phyloP scores from a whole-genome alignment of 768 basidiomycete genomes.

The Calocybe gangraenosa region DNA sequence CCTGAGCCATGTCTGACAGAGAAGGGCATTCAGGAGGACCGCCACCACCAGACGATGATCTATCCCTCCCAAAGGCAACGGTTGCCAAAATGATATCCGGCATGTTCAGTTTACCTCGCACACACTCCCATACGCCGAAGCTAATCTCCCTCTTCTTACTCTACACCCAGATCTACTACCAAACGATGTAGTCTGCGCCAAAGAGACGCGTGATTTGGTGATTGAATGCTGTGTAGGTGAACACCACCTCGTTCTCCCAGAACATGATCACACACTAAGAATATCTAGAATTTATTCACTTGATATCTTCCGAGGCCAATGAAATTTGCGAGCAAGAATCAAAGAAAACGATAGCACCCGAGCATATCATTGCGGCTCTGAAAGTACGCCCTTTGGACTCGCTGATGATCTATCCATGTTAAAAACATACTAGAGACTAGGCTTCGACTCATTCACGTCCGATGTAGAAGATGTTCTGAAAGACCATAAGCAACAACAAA shows the following conservation, averaged over 20 bases:
- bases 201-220: slow-evolving; percentile 95
- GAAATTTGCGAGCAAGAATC: slow-evolving; percentile 97
- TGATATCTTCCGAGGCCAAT: slow-evolving; percentile 96
- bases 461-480: slow-evolving; percentile 92
- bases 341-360: slow-evolving; percentile 98
- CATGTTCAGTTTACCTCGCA: slow-evolving; percentile 26
- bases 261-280: slow-evolving; percentile 4
- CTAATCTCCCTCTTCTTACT: slow-evolving; percentile 7
- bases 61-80: slow-evolving; percentile 94
- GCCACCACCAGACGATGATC: slow-evolving; percentile 80
- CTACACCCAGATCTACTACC: slow-evolving; percentile 77
- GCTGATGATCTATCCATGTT: slow-evolving; percentile 4
- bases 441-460: slow-evolving; percentile 85
- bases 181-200: slow-evolving; percentile 81
- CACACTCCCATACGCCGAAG: background rate
- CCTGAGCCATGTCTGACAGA: slow-evolving; percentile 76
- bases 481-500: slow-evolving; percentile 94
- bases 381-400: slow-evolving; percentile 47
- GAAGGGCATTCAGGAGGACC: slow-evolving; percentile 67
- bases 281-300: slow-evolving; percentile 89
- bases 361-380: slow-evolving; percentile 90
- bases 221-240: slow-evolving; percentile 99
- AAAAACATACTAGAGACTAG: slow-evolving; percentile 60
- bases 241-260: slow-evolving; percentile 28
- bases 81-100: slow-evolving; percentile 96